These are phyloP conservation scores for Hyaloscypha finlandica DNA, from an alignment of 495 filamentous ascomycete species.

Conservation along the genomic window DNA sequence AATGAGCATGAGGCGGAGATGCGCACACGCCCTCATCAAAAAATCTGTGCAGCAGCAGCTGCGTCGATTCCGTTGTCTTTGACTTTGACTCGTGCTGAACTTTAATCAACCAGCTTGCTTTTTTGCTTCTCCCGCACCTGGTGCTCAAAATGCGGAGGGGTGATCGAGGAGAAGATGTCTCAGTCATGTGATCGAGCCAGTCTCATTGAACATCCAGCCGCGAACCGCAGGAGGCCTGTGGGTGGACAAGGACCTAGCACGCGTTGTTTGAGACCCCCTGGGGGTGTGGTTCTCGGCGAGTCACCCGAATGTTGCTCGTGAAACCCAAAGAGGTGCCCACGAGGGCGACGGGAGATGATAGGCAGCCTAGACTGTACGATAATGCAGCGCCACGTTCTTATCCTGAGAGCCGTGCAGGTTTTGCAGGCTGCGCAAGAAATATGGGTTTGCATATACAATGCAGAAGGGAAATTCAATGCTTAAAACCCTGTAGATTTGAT, in stretches of 20 bases:
- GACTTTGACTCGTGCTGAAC: neutral
- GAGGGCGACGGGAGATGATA: neutral
- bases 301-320: neutral
- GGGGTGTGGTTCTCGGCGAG: neutral
- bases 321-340: neutral
- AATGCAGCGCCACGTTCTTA: neutral
- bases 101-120: neutral
- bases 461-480: neutral
- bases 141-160: neutral
- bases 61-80: neutral
- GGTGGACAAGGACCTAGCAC: neutral
- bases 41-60: neutral
- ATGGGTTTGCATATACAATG: neutral
- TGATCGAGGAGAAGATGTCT: neutral
- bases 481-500: neutral
- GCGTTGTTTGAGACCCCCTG: neutral
- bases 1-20: neutral
- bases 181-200: neutral
- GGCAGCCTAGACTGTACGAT: neutral
- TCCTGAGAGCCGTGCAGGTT: neutral
- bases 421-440: neutral
- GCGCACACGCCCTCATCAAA: neutral
- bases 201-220: neutral
- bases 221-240: neutral
- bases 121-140: neutral